Evolutionary conservation across 2,329 filamentous ascomycete genomes (phyloP), one percentile per base, ranked within the genome.

Genomic region (Aspergillus eucalypticola): DNA sequence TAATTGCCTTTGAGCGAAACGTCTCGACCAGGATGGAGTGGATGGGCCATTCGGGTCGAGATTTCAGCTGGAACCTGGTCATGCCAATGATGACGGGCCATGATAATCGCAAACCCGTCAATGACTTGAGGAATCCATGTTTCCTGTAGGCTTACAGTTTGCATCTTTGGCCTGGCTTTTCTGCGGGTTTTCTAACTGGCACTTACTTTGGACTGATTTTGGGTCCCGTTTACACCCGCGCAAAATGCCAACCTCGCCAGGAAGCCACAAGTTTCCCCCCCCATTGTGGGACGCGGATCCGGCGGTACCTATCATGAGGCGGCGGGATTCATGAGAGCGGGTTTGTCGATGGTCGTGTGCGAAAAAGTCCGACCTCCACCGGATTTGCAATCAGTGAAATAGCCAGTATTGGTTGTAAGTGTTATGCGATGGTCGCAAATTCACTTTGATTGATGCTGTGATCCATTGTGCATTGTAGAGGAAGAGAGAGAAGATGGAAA

Each of bases 271-370:
- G 55, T 58, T 57, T 54, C 58, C 59, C 60, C 56, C 54, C 56
- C 54, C 60, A 63, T 59, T 67, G 67, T 70, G 68, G 68, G 68
- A 69, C 68, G 65, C 69, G 69, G 70, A 71, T 69, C 67, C 64
- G 69, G 71, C 70, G 70, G 70, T 72, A 66, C 67, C 69, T 67
- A 71, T 67, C 64, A 71, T 66, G 60, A 64, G 60, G 52, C 63
- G 59, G 61, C 64, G 64, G 60, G 61, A 60, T 61, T 61, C 58
- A 60, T 58, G 60, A 63, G 58, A 60, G 58, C 65, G 60, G 60
- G 53, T 65, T 64, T 61, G 63, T 61, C 64, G 59, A 61, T 61
- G 51, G 53, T 51, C 56, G 54, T 51, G 54, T 55, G 46, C 58
- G 46, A 48, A 50, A 35, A 44, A 23, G 42, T 50, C 51, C 13